Conservation (phyloP, 495 filamentous ascomycete genomes). For the Hypoxylon fragiforme region DNA sequence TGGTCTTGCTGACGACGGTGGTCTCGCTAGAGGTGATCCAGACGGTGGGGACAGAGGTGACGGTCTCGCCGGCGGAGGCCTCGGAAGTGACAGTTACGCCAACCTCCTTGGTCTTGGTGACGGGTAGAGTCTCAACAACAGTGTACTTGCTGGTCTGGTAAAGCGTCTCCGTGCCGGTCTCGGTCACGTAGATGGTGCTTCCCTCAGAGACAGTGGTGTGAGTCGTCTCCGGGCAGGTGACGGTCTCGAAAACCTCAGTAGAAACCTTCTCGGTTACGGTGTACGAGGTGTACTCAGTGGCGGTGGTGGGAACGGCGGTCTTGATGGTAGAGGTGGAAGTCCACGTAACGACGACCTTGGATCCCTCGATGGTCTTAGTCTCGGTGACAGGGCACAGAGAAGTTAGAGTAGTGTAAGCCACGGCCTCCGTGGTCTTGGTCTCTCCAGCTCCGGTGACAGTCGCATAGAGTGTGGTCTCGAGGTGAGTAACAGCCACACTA, state of each 20-base stretch:
- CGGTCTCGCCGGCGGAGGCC: slow-evolving; percentile 34
- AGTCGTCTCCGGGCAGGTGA: slow-evolving; percentile 47
- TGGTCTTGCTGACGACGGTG: slow-evolving; percentile 29
- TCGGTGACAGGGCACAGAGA: slow-evolving; percentile 48
- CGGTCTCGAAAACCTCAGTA: slow-evolving; percentile 45
- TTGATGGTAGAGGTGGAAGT: slow-evolving; percentile 46
- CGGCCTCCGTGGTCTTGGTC: slow-evolving; percentile 29
- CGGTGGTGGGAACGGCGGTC: slow-evolving; percentile 29
- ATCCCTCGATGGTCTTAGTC: slow-evolving; percentile 47
- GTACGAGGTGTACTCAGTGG: slow-evolving; percentile 34
- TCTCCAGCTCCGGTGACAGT: slow-evolving; percentile 34
- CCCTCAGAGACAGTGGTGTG: slow-evolving; percentile 48
- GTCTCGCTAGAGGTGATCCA: slow-evolving; percentile 38
- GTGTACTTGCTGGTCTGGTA: slow-evolving; percentile 40
- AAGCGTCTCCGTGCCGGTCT: slow-evolving; percentile 49
- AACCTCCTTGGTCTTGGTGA: slow-evolving; percentile 42
- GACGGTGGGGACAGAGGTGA: slow-evolving; percentile 35
- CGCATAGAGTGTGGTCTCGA: slow-evolving; percentile 35
- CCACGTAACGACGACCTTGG: slow-evolving; percentile 46
- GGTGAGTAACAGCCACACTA: slow-evolving; percentile 35
- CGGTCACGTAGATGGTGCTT: slow-evolving; percentile 44
- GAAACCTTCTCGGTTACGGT: slow-evolving; percentile 44
- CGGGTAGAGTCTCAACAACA: slow-evolving; percentile 39
- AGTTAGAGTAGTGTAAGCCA: slow-evolving; percentile 46
- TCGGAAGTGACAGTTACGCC: slow-evolving; percentile 42